Percentiles rank a stretch among this genome's conserved stretches.
Evolutionary conservation across 768 basidiomycete genomes (phyloP).

Genomic region (Lyophyllum atratum): DNA sequence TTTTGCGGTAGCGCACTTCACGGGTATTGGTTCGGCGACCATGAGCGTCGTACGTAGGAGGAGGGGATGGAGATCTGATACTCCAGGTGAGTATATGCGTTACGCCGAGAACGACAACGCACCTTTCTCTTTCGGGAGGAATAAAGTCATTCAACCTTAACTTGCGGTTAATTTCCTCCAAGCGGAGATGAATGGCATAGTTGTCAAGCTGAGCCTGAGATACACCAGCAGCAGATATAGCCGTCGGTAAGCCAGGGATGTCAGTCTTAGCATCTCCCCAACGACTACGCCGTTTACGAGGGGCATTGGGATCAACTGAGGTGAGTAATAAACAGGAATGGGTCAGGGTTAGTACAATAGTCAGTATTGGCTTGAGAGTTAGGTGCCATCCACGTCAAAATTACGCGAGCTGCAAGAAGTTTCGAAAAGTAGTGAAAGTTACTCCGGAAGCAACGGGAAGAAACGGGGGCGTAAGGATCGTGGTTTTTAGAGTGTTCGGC

Average conservation of each 20-base stretch:
- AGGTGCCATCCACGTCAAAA: constrained; percentile 28
- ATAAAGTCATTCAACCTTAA: constrained; percentile 92
- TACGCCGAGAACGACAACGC: constrained; percentile 13
- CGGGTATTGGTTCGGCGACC: constrained; percentile 98
- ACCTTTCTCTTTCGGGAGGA: constrained; percentile 94
- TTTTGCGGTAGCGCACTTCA: constrained; percentile 97
- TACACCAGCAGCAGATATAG: constrained; percentile 90
- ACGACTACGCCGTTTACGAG: constrained; percentile 93
- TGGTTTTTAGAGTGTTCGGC: constrained; percentile 34
- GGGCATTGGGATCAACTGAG: constrained; percentile 79
- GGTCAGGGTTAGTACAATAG: constrained; percentile 62
- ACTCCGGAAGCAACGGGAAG: constrained; percentile 18
- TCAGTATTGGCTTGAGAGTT: constrained; percentile 41
- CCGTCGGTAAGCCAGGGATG: constrained; percentile 91
- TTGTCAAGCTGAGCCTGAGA: constrained; percentile 96
- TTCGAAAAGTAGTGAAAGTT: constrained; percentile 21
- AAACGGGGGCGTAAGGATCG: constrained; percentile 4
- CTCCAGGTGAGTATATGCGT: constrained; percentile 28
- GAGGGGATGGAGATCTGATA: constrained; percentile 88
- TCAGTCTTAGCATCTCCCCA: constrained; percentile 96
- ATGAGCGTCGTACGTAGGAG: constrained; percentile 95
- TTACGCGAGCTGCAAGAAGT: constrained; percentile 20
- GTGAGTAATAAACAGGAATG: constrained; percentile 42
- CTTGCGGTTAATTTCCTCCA: constrained; percentile 98
- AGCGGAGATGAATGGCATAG: constrained; percentile 92